These are phyloP conservation scores for Gracilariopsis chorda DNA, from an alignment of 23 red algal species.

Conservation along the genomic window DNA sequence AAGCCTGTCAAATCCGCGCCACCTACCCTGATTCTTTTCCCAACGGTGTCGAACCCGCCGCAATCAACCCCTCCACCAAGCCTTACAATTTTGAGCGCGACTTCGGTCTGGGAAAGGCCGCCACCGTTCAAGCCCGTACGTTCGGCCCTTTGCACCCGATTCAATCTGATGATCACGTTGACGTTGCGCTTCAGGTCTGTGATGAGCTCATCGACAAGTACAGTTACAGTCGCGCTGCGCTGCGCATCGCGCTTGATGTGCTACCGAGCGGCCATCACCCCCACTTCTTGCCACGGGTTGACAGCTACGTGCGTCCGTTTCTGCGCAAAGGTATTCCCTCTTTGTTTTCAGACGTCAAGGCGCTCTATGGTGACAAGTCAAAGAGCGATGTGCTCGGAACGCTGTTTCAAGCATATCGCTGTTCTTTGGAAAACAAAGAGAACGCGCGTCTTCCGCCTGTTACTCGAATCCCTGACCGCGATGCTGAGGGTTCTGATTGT, in stretches of 20 bases:
- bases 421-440: not conserved
- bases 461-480: not conserved
- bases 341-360: conserved; percentile 69
- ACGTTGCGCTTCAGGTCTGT: conserved; percentile 29
- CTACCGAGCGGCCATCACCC: conserved; percentile 33
- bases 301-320: conserved; percentile 71
- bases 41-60: not conserved
- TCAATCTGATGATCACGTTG: not conserved
- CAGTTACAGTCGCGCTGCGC: conserved; percentile 18
- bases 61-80: not conserved
- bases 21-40: not conserved
- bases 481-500: not conserved
- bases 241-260: conserved; percentile 34
- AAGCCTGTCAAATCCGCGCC: conserved; percentile 3
- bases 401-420: conserved; percentile 46
- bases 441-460: conserved; percentile 13
- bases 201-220: not conserved
- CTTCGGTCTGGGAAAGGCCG: conserved; percentile 23
- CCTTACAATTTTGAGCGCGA: not conserved
- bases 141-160: conserved; percentile 12
- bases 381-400: conserved; percentile 61
- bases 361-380: conserved; percentile 72
- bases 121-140: not conserved
- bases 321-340: conserved; percentile 77
- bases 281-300: conserved; percentile 61